phyloP scores from a whole-genome alignment of 306 rosid species.

The Lagenaria siceraria region DNA sequence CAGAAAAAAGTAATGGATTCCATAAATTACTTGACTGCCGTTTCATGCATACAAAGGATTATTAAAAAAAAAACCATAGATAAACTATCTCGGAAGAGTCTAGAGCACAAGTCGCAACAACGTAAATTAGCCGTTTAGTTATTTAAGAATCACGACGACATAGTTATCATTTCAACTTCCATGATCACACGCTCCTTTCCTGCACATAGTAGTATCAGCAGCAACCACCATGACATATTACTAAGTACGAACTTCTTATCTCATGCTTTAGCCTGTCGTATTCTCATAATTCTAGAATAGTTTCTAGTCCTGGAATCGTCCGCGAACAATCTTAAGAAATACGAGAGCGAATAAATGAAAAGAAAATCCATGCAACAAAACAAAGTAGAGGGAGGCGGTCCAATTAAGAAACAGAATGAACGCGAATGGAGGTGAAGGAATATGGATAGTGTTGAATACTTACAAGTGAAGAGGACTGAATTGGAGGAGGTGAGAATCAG shows the following conservation, averaged over 20 bases:
- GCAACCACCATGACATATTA: not conserved
- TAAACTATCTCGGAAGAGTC: not conserved
- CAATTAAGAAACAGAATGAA: slow-evolving; percentile 4
- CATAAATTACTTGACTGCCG: not conserved
- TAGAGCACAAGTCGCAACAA: no score
- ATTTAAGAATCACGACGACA: not conserved
- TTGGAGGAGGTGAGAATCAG: slow-evolving; percentile 74
- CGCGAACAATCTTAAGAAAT: not conserved
- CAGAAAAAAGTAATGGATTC: not conserved
- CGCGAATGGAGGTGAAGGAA: not conserved
- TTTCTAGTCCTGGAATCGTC: not conserved
- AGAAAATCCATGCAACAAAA: not conserved
- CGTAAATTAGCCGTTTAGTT: not conserved
- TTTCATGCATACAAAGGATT: not conserved
- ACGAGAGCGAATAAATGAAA: not conserved
- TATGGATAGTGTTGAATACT: not conserved
- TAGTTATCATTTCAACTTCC: not conserved
- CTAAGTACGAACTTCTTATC: not conserved
- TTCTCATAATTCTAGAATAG: not conserved
- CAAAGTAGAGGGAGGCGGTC: not conserved
- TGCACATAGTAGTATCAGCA: not conserved
- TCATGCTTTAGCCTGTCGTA: not conserved
- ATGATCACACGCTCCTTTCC: not conserved
- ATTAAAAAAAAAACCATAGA: not conserved
- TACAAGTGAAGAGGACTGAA: slow-evolving; percentile 81